These are phyloP conservation scores for Lachnellula willkommii DNA, from an alignment of 2,329 filamentous ascomycete genomes.

Conservation along the genomic window DNA sequence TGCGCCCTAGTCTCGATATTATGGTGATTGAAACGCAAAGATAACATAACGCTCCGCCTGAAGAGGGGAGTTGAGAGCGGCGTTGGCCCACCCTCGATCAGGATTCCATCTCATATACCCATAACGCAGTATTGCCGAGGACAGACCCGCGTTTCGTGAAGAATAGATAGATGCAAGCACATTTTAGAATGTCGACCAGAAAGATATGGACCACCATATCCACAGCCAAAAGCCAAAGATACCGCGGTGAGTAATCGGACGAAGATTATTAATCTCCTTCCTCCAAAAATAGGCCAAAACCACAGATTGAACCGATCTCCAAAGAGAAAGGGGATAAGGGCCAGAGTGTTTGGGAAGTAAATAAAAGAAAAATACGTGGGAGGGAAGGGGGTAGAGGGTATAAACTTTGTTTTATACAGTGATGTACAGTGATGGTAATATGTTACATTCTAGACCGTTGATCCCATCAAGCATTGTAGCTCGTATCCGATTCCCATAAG, in stretches of 20 bases:
- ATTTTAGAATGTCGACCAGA: constrained; percentile 50
- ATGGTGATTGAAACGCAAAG: too few species aligned
- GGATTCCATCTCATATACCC: too few species aligned
- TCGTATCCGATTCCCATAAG: not conserved
- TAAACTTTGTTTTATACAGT: not conserved
- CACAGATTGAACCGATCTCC: constrained; percentile 46
- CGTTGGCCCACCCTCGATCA: too few species aligned
- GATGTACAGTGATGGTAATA: not conserved
- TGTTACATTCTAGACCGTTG: not conserved
- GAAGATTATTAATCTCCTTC: constrained; percentile 58
- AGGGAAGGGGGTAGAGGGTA: not conserved
- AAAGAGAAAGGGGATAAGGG: constrained; percentile 52
- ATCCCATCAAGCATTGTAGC: not conserved
- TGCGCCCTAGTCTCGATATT: too few species aligned
- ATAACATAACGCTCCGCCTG: too few species aligned
- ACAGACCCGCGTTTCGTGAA: too few species aligned
- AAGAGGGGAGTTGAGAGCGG: too few species aligned
- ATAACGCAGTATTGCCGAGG: too few species aligned
- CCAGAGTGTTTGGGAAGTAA: constrained; percentile 76
- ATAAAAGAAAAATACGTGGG: not conserved
- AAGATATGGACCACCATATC: constrained; percentile 66
- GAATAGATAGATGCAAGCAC: too few species aligned
- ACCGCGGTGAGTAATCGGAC: constrained; percentile 66
- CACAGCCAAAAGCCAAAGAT: constrained; percentile 47
- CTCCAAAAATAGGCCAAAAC: constrained; percentile 78